Base-by-base conservation (phyloP, 441 rosid genomes). In the Populus trichocarpa region DNA sequence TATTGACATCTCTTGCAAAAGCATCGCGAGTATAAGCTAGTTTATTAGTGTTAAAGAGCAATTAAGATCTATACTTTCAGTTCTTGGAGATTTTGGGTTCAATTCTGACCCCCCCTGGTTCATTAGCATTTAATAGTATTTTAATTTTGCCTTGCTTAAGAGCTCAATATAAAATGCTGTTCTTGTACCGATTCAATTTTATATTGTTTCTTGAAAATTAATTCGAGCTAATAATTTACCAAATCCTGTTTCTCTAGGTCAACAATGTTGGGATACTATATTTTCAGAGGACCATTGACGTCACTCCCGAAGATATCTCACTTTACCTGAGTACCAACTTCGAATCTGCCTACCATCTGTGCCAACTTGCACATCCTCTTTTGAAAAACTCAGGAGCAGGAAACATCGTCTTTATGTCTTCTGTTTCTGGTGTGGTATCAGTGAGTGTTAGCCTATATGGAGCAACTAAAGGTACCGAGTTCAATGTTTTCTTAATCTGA, bases 341-440 rank as follows among this genome's bases (percentile, higher is more conserved):
- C 68, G 97, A 92, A 74, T 91, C 99, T 7, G 85, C 89, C 42
- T 95, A 80, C 77, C 92, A 93, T 77, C 23, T 92, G 53, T 87
- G 91, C 82, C 97, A 95, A 84, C 84, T 95, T 76, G 85, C 90
- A 23, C 89, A 95, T 72, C 97, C 98, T 69, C 92, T 93, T 70
- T 38, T 95, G 16, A 92, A 92, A 82, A 86, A 86, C 66, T 92
- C 97, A 26, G 92, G 91, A 11, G 79, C 65, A 0, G 98, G 95
- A 59, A 91, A 86, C 87, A 87, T 92, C 70, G 89, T 95, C 65
- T 91, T 89, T 87, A 86, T 93, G 66, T 92, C 99, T 50, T 95
- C 99, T 10, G 95, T 90, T 40, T 85, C 83, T 35, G 95, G 97
- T 8, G 20, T 88, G 6, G 53, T 82, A 59, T 78, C 83, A 73